These are phyloP conservation scores for Podaxis sp. DNA, from an alignment of 768 basidiomycete species.

Conservation along the genomic window DNA sequence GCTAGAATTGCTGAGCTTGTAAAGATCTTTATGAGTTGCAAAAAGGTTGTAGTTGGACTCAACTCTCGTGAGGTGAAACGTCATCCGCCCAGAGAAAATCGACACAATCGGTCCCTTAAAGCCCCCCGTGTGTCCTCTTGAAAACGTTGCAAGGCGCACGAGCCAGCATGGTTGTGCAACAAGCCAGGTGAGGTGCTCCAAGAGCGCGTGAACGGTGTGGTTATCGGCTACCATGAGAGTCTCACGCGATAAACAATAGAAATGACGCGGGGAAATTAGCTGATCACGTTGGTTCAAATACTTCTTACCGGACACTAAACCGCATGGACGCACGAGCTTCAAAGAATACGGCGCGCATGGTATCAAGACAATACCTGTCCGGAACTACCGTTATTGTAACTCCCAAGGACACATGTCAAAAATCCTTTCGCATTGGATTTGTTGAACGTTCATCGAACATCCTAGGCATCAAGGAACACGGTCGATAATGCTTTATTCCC, in stretches of 20 bases:
- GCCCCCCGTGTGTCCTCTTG: not conserved
- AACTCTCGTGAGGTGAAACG: not conserved
- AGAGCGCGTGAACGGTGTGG: not conserved
- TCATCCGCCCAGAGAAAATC: too few species aligned
- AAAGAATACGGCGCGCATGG: not conserved
- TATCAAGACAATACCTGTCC: not conserved
- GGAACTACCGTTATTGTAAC: not conserved
- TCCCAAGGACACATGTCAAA: not conserved
- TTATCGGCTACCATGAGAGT: not conserved
- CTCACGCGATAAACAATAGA: not conserved
- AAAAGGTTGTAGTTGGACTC: not conserved
- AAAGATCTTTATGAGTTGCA: not conserved
- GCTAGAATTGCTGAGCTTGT: constrained; percentile 17
- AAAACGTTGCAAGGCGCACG: not conserved
- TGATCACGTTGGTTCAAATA: not conserved
- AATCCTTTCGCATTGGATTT: not conserved
- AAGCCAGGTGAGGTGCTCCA: not conserved
- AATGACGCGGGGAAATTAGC: not conserved
- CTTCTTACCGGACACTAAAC: not conserved
- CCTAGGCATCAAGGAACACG: not conserved
- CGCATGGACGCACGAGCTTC: not conserved
- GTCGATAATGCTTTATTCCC: not conserved
- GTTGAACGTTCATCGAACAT: not conserved
- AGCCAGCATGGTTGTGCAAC: not conserved
- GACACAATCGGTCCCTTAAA: not conserved